These are phyloP conservation scores for Sclerotinia sclerotiorum DNA, from an alignment of 2,329 filamentous ascomycete genomes.

Conservation along the genomic window DNA sequence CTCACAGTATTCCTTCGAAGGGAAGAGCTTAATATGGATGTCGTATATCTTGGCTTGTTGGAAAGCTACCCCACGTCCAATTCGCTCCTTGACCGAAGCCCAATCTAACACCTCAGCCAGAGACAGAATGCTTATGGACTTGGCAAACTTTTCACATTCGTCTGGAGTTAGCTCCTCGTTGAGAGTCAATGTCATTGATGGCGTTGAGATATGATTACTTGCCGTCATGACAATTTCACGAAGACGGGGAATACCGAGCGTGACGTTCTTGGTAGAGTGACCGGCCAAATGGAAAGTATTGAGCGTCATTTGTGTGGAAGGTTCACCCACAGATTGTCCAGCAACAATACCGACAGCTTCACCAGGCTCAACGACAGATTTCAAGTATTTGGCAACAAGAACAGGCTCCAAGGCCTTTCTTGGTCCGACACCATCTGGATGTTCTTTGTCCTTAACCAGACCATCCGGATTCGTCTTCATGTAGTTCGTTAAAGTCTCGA, in stretches of 20 bases:
- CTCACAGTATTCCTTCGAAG: conserved; percentile 75
- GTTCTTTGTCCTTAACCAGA: conserved; percentile 53
- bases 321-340: conserved; percentile 93
- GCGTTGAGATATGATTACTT: conserved; percentile 83
- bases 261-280: conserved; percentile 98
- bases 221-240: conserved; percentile 99
- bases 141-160: conserved; percentile 78
- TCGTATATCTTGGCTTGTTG: conserved; percentile 80
- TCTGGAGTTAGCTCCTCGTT: conserved; percentile 68
- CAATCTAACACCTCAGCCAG: conserved; percentile 82
- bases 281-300: conserved; percentile 99
- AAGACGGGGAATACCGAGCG: conserved; percentile 93
- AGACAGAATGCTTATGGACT: conserved; percentile 84
- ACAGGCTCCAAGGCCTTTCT: conserved; percentile 63
- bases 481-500: conserved; percentile 69
- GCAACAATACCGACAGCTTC: conserved; percentile 97
- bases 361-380: conserved; percentile 87
- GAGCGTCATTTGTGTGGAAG: conserved; percentile 97
- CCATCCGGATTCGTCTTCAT: conserved; percentile 72
- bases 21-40: conserved; percentile 80
- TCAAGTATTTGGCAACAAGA: conserved; percentile 88
- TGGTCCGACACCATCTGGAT: conserved; percentile 38
- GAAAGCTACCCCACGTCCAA: conserved; percentile 68
- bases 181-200: conserved; percentile 81
- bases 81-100: conserved; percentile 75